Base-by-base conservation (phyloP, 306 rosid species). In the Rubus parviflorus region DNA sequence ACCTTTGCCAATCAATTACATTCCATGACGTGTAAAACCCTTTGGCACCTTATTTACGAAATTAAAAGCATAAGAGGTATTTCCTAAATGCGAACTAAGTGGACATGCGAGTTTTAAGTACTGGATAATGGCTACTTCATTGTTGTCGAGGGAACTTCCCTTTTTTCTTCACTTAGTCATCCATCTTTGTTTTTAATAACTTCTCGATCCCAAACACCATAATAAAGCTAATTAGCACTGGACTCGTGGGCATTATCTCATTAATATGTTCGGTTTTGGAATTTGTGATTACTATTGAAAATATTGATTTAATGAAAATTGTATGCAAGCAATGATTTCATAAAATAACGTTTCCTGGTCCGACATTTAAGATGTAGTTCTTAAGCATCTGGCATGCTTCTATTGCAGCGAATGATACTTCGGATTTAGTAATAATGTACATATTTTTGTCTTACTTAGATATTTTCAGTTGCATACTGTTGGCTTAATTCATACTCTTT, bases 361-460 rank as follows among this genome's bases (percentile, higher is more conserved):
- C 15, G 9, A 11, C 23, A 41, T 41, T n/a, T 4, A 11, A 43
- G 8, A 41, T 42, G 3, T 43, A 6, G 56, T 45, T 46, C 14
- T 20, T 68, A 13, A 45, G 35, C 57, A 14, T 70, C 1, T 4
- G 47, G 37, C 41, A 66, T 41, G 30, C 8, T 40, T 40, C 51
- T n/a, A 22, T 42, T 66, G 53, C 15, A 25, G 37, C 45, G 8
- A 14, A 25, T 19, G 74, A 15, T 14, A 47, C 48, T 45, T 23
- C 40, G 73, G 54, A 6, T 45, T 2, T 13, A 20, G 48, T 66
- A 43, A 41, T 37, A 10, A 40, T 66, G 19, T 19, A 10, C 46
- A 38, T 74, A 30, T 20, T 17, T 54, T 46, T 61, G 61, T 73
- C 20, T 54, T 43, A 54, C 57, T 51, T 70, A 20, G 35, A 68